phyloP scores from a whole-genome alignment of 225 moss, liverwort and hornwort genomes.

The Physcomitrium patens region DNA sequence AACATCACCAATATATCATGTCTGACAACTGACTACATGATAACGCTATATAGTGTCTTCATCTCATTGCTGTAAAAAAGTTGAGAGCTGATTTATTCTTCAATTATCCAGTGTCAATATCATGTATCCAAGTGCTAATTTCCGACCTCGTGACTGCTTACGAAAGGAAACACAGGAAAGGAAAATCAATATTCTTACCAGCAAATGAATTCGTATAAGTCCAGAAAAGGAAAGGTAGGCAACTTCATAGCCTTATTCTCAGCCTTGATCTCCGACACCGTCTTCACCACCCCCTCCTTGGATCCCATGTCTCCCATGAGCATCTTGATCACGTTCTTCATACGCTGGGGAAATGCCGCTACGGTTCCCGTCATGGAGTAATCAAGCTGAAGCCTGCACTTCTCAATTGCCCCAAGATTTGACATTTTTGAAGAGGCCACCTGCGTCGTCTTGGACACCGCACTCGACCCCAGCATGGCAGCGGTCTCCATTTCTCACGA shows the following conservation, averaged over 20 bases:
- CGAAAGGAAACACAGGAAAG: background rate
- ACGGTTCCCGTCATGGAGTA: conserved; percentile 25
- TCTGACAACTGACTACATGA: conserved; percentile 2
- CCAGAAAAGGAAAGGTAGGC: conserved; percentile 2
- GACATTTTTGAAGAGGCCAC: conserved; percentile 7
- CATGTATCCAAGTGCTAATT: conserved; percentile 1
- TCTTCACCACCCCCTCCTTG: conserved; percentile 23
- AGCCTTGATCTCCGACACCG: background rate
- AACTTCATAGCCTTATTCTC: background rate
- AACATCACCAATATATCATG: background rate
- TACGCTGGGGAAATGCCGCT: conserved; percentile 22
- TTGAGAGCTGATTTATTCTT: background rate
- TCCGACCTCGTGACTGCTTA: conserved; percentile 29
- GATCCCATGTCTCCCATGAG: conserved; percentile 28
- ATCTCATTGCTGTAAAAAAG: background rate
- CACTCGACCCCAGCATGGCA: conserved; percentile 25
- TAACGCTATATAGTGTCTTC: background rate
- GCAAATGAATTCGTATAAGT: conserved; percentile 37
- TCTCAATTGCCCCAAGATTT: conserved; percentile 16
- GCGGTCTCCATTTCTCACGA: conserved; percentile 28
- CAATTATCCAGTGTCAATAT: background rate
- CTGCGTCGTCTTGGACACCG: conserved; percentile 32
- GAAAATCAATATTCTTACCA: background rate
- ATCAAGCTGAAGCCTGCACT: conserved; percentile 13
- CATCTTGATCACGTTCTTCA: conserved; percentile 29